Percentiles rank a stretch among this genome's conserved stretches.
Conservation (phyloP, 805 yeast genomes). For the Candida corydali region DNA sequence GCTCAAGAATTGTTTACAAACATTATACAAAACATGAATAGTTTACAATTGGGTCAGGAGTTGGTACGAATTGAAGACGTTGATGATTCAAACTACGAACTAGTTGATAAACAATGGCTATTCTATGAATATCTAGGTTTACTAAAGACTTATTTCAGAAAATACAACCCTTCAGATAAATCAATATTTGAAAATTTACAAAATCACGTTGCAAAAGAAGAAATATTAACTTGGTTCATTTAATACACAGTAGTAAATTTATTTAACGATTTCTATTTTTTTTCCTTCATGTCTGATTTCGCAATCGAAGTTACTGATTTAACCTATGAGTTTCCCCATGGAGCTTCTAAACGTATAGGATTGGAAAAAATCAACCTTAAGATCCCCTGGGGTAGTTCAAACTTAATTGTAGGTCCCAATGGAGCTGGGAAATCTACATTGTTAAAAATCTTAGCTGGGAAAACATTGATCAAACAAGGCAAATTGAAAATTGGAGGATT, state of each 20-base stretch:
- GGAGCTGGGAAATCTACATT: constrained; percentile 97
- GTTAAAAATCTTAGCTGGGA: constrained; percentile 82
- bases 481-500: constrained; percentile 68
- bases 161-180: constrained; percentile 17
- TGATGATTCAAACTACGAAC: constrained; percentile 20
- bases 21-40: constrained; percentile 30
- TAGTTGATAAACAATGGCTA: constrained; percentile 38
- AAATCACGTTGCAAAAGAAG: constrained; percentile 19
- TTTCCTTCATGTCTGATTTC: background rate
- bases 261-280: background rate
- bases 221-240: constrained; percentile 14
- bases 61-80: constrained; percentile 24
- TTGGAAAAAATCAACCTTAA: constrained; percentile 57
- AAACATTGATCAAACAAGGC: constrained; percentile 77
- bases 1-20: constrained; percentile 16
- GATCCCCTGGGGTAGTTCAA: constrained; percentile 69
- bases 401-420: constrained; percentile 84
- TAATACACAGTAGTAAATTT: background rate
- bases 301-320: constrained; percentile 65
- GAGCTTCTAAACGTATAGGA: constrained; percentile 53
- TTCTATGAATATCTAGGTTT: constrained; percentile 40
- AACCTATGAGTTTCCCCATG: constrained; percentile 59
- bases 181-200: constrained; percentile 15
- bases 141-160: constrained; percentile 35
- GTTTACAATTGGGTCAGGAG: constrained; percentile 13